A percentile compares a stretch with the other conserved stretches of the same genome.
Evolutionary conservation across 768 basidiomycete species (phyloP).

Genomic region (Boletales sp.): DNA sequence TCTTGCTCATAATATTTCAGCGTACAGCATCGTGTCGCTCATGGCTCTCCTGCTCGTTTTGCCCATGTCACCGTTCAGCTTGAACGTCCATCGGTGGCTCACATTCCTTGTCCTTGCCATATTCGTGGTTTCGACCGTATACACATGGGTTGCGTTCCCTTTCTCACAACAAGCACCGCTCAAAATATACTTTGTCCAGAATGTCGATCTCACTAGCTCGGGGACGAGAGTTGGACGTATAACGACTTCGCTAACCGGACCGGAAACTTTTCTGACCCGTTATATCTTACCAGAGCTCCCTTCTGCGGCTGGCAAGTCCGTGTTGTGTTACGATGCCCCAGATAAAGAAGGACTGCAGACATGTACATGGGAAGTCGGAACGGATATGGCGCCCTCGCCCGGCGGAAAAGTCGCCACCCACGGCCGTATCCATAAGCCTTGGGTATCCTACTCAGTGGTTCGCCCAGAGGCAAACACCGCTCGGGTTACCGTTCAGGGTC

Average conservation of each 20-base stretch:
- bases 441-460: constrained; percentile 42
- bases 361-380: constrained; percentile 47
- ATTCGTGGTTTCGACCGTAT: constrained; percentile 43
- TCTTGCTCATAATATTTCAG: constrained; percentile 29
- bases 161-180: constrained; percentile 60
- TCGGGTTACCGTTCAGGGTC: constrained; percentile 48
- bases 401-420: constrained; percentile 16
- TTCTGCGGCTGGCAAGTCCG: constrained; percentile 39
- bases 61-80: constrained; percentile 62
- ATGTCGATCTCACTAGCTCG: constrained; percentile 40
- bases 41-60: constrained; percentile 50
- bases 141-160: constrained; percentile 50
- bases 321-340: constrained; percentile 28
- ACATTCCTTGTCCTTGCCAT: constrained; percentile 35
- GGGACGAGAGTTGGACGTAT: constrained; percentile 27
- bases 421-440: constrained; percentile 18
- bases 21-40: constrained; percentile 46
- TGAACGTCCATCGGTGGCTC: constrained; percentile 43
- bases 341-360: constrained; percentile 37
- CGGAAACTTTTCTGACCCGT: constrained; percentile 39
- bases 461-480: constrained; percentile 44
- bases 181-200: constrained; percentile 71
- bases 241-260: constrained; percentile 44
- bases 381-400: constrained; percentile 37
- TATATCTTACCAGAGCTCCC: constrained; percentile 49